These are phyloP conservation scores for Solanum bukasovii DNA, from an alignment of 257 asterid genomes.

Conservation along the genomic window DNA sequence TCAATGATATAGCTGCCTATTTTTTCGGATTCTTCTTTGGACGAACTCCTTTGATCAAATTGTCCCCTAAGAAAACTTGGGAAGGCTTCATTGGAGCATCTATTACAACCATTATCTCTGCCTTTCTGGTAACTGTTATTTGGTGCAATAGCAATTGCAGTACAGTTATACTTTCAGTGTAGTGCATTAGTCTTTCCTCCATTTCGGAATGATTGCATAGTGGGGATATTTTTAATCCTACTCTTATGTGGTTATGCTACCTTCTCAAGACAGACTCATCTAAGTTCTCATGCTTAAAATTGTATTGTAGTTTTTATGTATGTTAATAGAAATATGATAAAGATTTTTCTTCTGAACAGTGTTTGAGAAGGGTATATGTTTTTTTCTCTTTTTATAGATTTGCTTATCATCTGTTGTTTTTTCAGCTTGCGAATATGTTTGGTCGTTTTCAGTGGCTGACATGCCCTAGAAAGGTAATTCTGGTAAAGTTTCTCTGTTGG, in stretches of 20 bases:
- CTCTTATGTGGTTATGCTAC: not conserved
- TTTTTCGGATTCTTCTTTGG: slow-evolving; percentile 86
- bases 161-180: not conserved
- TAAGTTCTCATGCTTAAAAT: not conserved
- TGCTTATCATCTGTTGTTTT: not conserved
- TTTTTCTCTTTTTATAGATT: not conserved
- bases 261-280: not conserved
- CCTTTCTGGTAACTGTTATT: slow-evolving; percentile 47
- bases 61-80: slow-evolving; percentile 93
- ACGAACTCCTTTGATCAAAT: slow-evolving; percentile 74
- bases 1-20: slow-evolving; percentile 83
- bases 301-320: not conserved
- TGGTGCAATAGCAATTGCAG: not conserved
- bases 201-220: not conserved
- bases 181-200: not conserved
- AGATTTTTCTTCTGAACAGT: not conserved
- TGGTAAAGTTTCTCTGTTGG: not conserved
- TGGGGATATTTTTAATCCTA: not conserved
- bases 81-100: slow-evolving; percentile 97
- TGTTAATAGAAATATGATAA: not conserved
- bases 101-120: slow-evolving; percentile 60
- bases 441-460: slow-evolving; percentile 92
- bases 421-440: slow-evolving; percentile 78
- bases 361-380: not conserved
- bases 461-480: slow-evolving; percentile 87